phyloP scores from a whole-genome alignment of 305 asterid genomes.

The Plantago lanceolata region DNA sequence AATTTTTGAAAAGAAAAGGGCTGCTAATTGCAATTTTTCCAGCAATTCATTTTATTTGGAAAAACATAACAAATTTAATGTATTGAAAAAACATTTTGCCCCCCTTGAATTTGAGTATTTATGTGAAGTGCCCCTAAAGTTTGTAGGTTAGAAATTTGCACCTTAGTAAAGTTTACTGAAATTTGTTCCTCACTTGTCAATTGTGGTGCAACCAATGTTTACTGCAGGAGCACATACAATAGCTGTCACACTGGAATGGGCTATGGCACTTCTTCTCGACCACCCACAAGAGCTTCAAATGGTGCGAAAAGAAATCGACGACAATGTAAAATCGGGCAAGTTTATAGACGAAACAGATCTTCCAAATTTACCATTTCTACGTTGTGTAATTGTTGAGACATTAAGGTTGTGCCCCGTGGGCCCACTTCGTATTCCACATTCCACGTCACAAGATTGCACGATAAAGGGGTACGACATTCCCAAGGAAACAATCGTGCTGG shows the following conservation, averaged over 20 bases:
- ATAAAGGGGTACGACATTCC: constrained; percentile 32
- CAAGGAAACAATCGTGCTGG: constrained; percentile 30
- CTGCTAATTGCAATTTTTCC: no score
- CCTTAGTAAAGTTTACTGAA: neutral
- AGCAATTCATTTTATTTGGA: neutral
- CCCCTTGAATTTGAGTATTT: no score
- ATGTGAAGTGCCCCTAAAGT: no score
- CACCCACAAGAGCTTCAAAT: constrained; percentile 30
- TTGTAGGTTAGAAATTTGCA: no score
- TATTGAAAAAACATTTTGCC: no score
- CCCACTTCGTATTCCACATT: constrained; percentile 43
- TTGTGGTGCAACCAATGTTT: constrained; percentile 32
- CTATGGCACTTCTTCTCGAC: constrained; percentile 40
- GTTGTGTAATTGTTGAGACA: constrained; percentile 36
- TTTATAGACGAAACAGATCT: constrained; percentile 33
- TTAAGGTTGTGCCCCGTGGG: constrained; percentile 35
- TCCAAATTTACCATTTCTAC: constrained; percentile 30
- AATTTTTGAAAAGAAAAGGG: no score
- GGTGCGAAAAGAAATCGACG: constrained; percentile 31
- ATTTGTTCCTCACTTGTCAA: neutral
- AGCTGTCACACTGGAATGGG: constrained; percentile 43
- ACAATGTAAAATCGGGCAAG: constrained; percentile 20
- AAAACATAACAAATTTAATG: no score
- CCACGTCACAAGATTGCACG: constrained; percentile 31
- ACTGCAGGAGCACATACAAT: constrained; percentile 39